These are phyloP conservation scores for Kalanchoe fedtschenkoi DNA, from an alignment of 164 flowering plant species.

Conservation along the genomic window DNA sequence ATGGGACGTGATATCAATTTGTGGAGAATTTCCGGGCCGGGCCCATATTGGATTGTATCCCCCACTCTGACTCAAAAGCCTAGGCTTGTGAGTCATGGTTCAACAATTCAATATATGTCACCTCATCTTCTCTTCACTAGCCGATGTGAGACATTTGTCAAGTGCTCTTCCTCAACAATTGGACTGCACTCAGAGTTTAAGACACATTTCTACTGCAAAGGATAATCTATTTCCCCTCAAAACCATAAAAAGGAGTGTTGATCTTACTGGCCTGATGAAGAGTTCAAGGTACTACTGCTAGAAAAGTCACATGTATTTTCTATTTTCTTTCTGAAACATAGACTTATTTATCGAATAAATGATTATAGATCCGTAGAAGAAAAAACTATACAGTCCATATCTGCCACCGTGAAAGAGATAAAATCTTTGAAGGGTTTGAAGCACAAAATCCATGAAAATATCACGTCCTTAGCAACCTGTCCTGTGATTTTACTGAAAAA, in stretches of 20 bases:
- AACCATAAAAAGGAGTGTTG: slow-evolving; percentile 20
- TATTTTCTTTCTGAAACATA: background rate
- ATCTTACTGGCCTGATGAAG: slow-evolving; percentile 27
- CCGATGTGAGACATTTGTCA: too few relatives aligned
- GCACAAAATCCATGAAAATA: slow-evolving; percentile 11
- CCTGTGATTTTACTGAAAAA: slow-evolving; percentile 18
- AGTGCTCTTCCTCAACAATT: too few relatives aligned
- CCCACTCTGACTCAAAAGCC: too few relatives aligned
- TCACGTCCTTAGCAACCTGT: slow-evolving; percentile 13
- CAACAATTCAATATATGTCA: too few relatives aligned
- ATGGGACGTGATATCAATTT: too few relatives aligned
- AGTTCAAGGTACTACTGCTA: slow-evolving; percentile 27
- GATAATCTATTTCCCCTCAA: slow-evolving; percentile 18
- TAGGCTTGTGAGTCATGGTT: too few relatives aligned
- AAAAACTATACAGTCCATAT: slow-evolving; percentile 15
- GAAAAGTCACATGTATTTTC: background rate
- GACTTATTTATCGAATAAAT: background rate
- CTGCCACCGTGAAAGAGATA: slow-evolving; percentile 16
- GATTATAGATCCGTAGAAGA: slow-evolving; percentile 19
- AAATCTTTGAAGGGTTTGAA: slow-evolving; percentile 15
- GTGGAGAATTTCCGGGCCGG: too few relatives aligned
- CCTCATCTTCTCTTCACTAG: too few relatives aligned
- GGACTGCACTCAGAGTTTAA: slow-evolving; percentile 4
- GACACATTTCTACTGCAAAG: slow-evolving; percentile 15
- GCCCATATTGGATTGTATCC: too few relatives aligned